A percentile compares a stretch with the other conserved stretches of the same genome.
Evolutionary conservation across 805 yeast genomes (phyloP).

Genomic region (Ogataea populi-albae): DNA sequence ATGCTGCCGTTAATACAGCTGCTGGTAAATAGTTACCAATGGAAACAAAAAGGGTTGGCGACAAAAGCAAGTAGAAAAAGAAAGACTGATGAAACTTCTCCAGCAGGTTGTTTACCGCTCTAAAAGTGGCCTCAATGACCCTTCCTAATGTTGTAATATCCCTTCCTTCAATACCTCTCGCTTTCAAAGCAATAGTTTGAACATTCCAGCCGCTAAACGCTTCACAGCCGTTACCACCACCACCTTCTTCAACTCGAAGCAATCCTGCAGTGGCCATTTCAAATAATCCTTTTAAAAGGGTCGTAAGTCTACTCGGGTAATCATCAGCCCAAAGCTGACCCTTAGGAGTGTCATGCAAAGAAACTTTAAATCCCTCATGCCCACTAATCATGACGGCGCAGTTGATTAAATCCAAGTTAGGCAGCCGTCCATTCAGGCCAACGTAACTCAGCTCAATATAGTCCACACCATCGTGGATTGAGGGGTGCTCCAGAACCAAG

Average conservation of each 20-base stretch:
- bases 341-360: constrained; percentile 58
- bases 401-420: constrained; percentile 87
- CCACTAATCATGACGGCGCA: constrained; percentile 70
- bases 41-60: constrained; percentile 80
- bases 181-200: constrained; percentile 81
- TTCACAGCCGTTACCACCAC: constrained; percentile 64
- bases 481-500: constrained; percentile 73
- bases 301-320: constrained; percentile 54
- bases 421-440: constrained; percentile 93
- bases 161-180: constrained; percentile 47
- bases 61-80: constrained; percentile 81
- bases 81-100: constrained; percentile 98
- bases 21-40: constrained; percentile 92
- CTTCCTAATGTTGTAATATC: constrained; percentile 94
- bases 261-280: constrained; percentile 72
- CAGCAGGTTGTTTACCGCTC: constrained; percentile 85
- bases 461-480: constrained; percentile 61
- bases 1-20: constrained; percentile 66
- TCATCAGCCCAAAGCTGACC: constrained; percentile 44
- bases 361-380: constrained; percentile 71
- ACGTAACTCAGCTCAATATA: constrained; percentile 73
- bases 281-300: constrained; percentile 63
- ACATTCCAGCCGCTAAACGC: constrained; percentile 96
- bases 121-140: constrained; percentile 78
- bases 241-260: constrained; percentile 15